These are phyloP conservation scores for Primulina huaijiensis DNA, from an alignment of 257 asterid genomes.

Conservation along the genomic window DNA sequence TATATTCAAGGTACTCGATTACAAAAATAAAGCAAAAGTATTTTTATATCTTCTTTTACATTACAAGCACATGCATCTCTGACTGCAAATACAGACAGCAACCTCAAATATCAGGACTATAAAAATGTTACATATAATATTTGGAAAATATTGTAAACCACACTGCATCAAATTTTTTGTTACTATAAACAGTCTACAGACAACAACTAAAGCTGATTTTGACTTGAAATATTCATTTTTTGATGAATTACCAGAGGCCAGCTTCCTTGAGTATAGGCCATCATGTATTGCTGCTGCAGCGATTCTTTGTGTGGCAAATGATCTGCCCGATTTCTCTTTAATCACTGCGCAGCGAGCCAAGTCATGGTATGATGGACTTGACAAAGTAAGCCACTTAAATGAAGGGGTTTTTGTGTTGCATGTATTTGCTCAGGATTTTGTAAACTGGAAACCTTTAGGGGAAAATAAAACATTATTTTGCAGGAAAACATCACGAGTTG, in stretches of 20 bases:
- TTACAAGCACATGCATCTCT: neutral
- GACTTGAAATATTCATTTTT: conserved; percentile 4
- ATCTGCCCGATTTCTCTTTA: conserved; percentile 62
- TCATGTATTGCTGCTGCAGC: conserved; percentile 91
- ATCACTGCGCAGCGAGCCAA: conserved; percentile 75
- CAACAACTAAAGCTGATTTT: no score
- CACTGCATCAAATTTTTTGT: neutral
- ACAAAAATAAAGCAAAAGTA: no score
- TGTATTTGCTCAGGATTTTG: neutral
- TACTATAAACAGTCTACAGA: neutral
- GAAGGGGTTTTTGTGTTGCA: no score
- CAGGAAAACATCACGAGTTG: conserved; percentile 72
- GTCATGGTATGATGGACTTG: conserved; percentile 88
- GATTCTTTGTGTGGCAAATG: conserved; percentile 72
- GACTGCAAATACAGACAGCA: neutral
- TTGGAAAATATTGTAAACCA: no score
- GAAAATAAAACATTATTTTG: conserved; percentile 12
- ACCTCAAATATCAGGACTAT: neutral
- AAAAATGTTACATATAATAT: neutral
- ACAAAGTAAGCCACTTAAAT: conserved; percentile 42
- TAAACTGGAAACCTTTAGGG: neutral
- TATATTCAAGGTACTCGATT: conserved; percentile 53
- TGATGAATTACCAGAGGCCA: conserved; percentile 40
- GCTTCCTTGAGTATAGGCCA: conserved; percentile 76
- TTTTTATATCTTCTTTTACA: no score